Evolutionary conservation across 306 rosid genomes (phyloP), one percentile per base, ranked within the genome.

Genomic region (Trifolium fragiferum): DNA sequence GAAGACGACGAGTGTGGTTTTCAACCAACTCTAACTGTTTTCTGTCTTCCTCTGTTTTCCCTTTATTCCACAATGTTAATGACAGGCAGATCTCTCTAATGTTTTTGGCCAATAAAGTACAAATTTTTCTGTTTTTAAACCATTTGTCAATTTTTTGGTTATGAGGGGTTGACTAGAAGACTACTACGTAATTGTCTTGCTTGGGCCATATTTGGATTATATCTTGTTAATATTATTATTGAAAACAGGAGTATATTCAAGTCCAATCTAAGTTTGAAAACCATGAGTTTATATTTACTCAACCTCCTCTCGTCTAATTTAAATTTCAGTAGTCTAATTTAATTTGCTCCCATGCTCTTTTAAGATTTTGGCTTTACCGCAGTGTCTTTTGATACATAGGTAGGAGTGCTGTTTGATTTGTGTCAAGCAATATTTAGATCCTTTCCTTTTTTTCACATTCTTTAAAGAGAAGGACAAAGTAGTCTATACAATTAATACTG

Each of bases 41-140:
- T 27, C 20, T n/a, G 21, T 18, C 11, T 19, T 32, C 9, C 51
- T 65, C 6, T 37, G 40, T 64, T 38, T 64, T 64, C 15, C 30
- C 10, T 0, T 64, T 37, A 64, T 8, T 37, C 7, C 4, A 21
- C 47, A 13, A 30, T 30, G 40, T 60, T 15, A 27, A 60, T 6
- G 16, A 10, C 3, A 60, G 66, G 66, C 66, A 60, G 40, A n/a
- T 60, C 11, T 25, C 38, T 8, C 46, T 1, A 13, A 10, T n/a
- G 41, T 33, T 61, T n/a, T 61, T 27, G 30, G 6, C 49, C 10
- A 63, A 63, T 37, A 63, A 63, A 37, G 38, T 25, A 63, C 68
- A 20, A 11, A 8, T 60, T 60, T 60, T 60, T 60, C 14, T 20
- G 27, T 53, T 19, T 18, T 53, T 53, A 19, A 19, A 8, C 59